These are phyloP conservation scores for Mrakiaceae sp. DNA, from an alignment of 1,284 basidiomycete genomes.

Conservation along the genomic window DNA sequence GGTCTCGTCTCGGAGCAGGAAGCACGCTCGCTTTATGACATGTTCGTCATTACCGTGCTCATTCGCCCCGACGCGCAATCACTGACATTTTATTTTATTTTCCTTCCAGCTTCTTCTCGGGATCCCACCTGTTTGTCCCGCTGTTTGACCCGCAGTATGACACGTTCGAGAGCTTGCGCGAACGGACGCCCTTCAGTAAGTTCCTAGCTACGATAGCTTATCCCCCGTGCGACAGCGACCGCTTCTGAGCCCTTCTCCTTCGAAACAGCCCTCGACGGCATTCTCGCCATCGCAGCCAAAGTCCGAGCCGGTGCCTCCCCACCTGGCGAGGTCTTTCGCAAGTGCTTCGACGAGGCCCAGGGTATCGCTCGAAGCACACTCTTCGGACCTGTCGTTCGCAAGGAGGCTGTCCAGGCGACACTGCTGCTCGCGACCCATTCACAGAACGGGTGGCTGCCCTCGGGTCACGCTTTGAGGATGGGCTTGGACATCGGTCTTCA, in stretches of 20 bases:
- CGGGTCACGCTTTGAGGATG: constrained; percentile 74
- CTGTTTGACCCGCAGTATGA: constrained; percentile 82
- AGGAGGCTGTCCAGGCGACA: constrained; percentile 93
- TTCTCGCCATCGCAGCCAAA: constrained; percentile 80
- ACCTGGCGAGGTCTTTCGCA: constrained; percentile 71
- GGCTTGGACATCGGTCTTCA: constrained; percentile 85
- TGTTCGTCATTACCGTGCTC: constrained; percentile 47
- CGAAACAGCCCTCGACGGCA: constrained; percentile 52
- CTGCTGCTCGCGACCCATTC: constrained; percentile 82
- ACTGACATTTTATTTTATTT: constrained; percentile 26
- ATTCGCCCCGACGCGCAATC: constrained; percentile 67
- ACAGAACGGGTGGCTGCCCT: constrained; percentile 51
- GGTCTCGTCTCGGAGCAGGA: constrained; percentile 65
- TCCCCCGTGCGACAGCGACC: background rate
- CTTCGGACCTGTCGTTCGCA: constrained; percentile 80
- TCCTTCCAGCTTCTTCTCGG: constrained; percentile 69
- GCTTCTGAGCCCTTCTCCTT: background rate
- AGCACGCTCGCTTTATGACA: constrained; percentile 67
- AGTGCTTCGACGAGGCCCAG: constrained; percentile 82
- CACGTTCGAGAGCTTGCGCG: constrained; percentile 76
- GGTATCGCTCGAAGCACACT: constrained; percentile 84
- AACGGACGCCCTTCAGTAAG: constrained; percentile 72
- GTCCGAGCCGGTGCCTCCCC: constrained; percentile 68
- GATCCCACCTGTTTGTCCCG: constrained; percentile 88
- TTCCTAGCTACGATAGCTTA: background rate